A percentile compares a stretch with the other conserved stretches of the same genome.
Conservation (phyloP, 1,284 basidiomycete species). For the Ganoderma leucocontextum region DNA sequence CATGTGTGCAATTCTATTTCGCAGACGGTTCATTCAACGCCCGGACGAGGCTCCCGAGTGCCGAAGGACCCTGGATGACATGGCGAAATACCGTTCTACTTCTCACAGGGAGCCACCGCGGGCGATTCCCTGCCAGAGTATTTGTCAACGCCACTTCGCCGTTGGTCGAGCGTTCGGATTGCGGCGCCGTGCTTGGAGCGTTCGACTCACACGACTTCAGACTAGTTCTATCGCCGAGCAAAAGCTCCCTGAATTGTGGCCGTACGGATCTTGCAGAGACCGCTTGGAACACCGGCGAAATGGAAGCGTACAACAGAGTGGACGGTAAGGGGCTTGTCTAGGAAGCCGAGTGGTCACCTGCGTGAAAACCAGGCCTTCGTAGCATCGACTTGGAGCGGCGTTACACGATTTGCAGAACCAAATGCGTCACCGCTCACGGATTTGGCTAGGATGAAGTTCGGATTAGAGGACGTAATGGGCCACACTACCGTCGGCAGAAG, state of each 20-base stretch:
- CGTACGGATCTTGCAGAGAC: slow-evolving; percentile 23
- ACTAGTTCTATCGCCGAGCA: slow-evolving; percentile 10
- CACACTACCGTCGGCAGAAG: slow-evolving; percentile 24
- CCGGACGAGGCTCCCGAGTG: slow-evolving; percentile 23
- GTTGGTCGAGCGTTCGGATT: slow-evolving; percentile 15
- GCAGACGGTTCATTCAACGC: slow-evolving; percentile 8
- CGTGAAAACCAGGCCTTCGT: neutral
- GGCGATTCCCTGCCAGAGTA: neutral
- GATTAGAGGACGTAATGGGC: slow-evolving; percentile 27
- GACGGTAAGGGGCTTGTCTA: neutral
- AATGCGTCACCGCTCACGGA: slow-evolving; percentile 9
- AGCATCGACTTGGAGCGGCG: neutral
- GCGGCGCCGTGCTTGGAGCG: slow-evolving; percentile 13
- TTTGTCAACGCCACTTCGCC: slow-evolving; percentile 14
- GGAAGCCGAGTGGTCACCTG: slow-evolving; percentile 5
- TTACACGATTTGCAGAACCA: slow-evolving; percentile 10
- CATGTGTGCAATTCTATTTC: slow-evolving; percentile 22
- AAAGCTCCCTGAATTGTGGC: slow-evolving; percentile 10
- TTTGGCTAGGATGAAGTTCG: neutral
- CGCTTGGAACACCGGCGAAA: slow-evolving; percentile 12
- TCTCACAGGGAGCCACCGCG: slow-evolving; percentile 16
- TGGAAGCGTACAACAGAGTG: slow-evolving; percentile 2
- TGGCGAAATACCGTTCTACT: slow-evolving; percentile 4
- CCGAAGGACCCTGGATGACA: slow-evolving; percentile 24
- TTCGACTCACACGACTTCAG: slow-evolving; percentile 21